Evolutionary conservation across 495 filamentous ascomycete species (phyloP).

Genomic region (Glonium stellatum): DNA sequence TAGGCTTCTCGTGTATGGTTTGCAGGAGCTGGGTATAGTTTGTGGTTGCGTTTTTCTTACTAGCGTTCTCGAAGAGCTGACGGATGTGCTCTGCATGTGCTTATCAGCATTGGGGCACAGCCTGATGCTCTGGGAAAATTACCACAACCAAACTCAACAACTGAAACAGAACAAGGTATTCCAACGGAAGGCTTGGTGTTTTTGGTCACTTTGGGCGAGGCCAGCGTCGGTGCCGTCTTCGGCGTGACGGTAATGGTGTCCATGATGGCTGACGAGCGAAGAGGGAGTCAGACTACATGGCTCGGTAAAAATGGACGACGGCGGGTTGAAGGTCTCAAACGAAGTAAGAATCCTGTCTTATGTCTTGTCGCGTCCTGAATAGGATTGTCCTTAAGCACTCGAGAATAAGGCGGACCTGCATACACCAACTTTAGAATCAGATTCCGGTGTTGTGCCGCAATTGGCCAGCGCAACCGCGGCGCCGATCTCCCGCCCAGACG

Average conservation of each 20-base stretch:
- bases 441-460: neutral
- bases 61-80: conserved; percentile 23
- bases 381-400: neutral
- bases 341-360: neutral
- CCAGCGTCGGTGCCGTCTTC: conserved; percentile 26
- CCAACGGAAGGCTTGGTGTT: conserved; percentile 26
- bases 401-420: neutral
- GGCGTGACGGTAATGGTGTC: conserved; percentile 29
- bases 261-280: conserved; percentile 18
- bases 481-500: neutral
- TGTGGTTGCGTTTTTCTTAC: conserved; percentile 26
- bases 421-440: neutral
- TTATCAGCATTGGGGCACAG: conserved; percentile 9
- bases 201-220: conserved; percentile 36
- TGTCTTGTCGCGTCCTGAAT: neutral
- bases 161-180: conserved; percentile 18
- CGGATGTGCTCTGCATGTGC: conserved; percentile 31
- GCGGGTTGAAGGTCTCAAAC: neutral
- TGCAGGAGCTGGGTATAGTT: conserved; percentile 31
- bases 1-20: conserved; percentile 26
- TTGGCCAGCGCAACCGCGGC: neutral
- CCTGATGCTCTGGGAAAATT: conserved; percentile 5
- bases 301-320: neutral
- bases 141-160: conserved; percentile 30
- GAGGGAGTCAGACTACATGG: conserved; percentile 14